These are phyloP conservation scores for Acer yangbiense DNA, from an alignment of 345 rosid species.

Conservation along the genomic window DNA sequence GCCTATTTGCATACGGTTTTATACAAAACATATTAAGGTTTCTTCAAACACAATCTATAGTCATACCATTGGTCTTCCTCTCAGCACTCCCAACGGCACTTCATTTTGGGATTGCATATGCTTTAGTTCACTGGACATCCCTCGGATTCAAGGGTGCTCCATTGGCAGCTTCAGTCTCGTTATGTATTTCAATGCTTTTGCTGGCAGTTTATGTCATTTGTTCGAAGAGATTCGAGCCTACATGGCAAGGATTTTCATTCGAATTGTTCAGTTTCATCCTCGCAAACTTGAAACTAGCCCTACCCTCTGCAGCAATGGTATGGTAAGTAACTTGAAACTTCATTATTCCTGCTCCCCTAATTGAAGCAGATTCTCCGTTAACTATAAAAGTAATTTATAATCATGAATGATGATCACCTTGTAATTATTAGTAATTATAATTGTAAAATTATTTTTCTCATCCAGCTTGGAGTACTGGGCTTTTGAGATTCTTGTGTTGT, in stretches of 20 bases:
- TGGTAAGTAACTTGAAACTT: conserved; percentile 45
- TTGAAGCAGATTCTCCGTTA: no score
- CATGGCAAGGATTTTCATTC: conserved; percentile 61
- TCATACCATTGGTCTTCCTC: conserved; percentile 45
- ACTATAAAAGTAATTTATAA: no score
- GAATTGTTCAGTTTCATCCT: conserved; percentile 41
- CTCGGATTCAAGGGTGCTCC: conserved; percentile 74
- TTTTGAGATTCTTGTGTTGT: conserved; percentile 70
- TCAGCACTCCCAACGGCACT: conserved; percentile 47
- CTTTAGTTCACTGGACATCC: conserved; percentile 39
- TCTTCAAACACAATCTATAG: conserved; percentile 74
- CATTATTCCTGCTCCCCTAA: no score
- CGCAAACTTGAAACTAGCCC: conserved; percentile 46
- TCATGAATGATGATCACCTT: no score
- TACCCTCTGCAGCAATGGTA: conserved; percentile 79
- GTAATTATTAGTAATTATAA: no score
- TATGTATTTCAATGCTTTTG: conserved; percentile 55
- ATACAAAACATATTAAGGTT: conserved; percentile 70
- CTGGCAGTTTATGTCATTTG: conserved; percentile 46
- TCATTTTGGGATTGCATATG: conserved; percentile 50
- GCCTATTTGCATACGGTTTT: conserved; percentile 63
- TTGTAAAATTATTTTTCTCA: conserved; percentile 1
- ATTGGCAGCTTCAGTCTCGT: conserved; percentile 64
- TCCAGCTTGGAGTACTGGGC: conserved; percentile 81
- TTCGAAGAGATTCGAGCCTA: conserved; percentile 42